A percentile compares a stretch with the other conserved stretches of the same genome.
Conservation (phyloP, 176 grass and related monocot species). For the Oryza meridionalis region DNA sequence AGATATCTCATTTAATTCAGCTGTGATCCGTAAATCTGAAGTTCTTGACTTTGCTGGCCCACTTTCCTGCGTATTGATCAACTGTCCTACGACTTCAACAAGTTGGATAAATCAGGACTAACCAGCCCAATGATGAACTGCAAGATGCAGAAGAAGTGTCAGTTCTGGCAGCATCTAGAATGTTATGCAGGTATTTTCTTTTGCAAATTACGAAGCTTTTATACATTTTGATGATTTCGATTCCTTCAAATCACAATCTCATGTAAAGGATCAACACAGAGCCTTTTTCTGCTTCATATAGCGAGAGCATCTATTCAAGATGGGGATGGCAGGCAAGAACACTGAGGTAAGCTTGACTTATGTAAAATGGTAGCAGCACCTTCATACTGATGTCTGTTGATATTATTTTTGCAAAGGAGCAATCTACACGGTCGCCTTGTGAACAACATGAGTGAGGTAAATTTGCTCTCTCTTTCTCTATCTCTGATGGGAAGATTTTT, state of each 20-base stretch:
- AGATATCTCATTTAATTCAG: not conserved
- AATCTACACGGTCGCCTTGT: too few species aligned
- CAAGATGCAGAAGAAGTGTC: not conserved
- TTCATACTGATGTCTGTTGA: too few species aligned
- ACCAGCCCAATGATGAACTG: not conserved
- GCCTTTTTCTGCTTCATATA: too few species aligned
- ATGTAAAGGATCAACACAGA: too few species aligned
- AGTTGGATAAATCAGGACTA: not conserved
- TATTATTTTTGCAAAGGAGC: too few species aligned
- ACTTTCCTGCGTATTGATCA: not conserved
- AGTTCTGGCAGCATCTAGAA: not conserved
- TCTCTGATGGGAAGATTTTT: too few species aligned
- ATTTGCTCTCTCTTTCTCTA: too few species aligned
- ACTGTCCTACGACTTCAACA: not conserved
- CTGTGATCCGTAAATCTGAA: not conserved
- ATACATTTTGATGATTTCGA: not conserved
- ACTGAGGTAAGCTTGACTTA: too few species aligned
- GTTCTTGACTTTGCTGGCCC: too few species aligned
- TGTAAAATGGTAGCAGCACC: too few species aligned
- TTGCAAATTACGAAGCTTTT: not conserved
- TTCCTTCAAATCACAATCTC: not conserved
- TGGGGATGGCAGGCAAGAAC: too few species aligned
- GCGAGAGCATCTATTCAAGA: not conserved
- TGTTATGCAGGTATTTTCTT: not conserved
- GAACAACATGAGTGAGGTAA: too few species aligned